Percentiles rank a stretch among this genome's conserved stretches.
These are phyloP conservation scores for Spencermartinsiella ligniputridi DNA, from an alignment of 1,139 yeast genomes.

Conservation along the genomic window DNA sequence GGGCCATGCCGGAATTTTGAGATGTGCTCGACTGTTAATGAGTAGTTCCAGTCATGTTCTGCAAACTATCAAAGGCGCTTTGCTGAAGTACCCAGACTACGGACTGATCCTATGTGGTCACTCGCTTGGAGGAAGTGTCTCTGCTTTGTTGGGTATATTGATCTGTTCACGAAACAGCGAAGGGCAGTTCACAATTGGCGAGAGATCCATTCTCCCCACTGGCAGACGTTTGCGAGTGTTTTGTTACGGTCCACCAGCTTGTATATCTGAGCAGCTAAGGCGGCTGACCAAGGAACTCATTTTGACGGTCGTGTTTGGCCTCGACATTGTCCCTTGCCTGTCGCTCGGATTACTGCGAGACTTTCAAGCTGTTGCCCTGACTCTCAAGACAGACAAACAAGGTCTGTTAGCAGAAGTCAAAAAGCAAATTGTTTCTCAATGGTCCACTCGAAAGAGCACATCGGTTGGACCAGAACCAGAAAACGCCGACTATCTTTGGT, in stretches of 20 bases:
- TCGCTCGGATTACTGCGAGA: constrained; percentile 34
- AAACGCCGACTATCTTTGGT: constrained; percentile 30
- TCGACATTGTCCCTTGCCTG: constrained; percentile 34
- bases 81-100: constrained; percentile 27
- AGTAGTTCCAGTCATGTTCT: constrained; percentile 26
- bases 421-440: constrained; percentile 28
- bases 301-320: constrained; percentile 34
- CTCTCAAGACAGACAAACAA: constrained; percentile 27
- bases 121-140: constrained; percentile 37
- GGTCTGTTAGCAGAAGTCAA: constrained; percentile 28
- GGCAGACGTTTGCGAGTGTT: constrained; percentile 32
- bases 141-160: constrained; percentile 32
- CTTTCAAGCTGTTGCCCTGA: constrained; percentile 31
- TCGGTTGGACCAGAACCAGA: constrained; percentile 24
- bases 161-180: constrained; percentile 22
- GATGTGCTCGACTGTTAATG: constrained; percentile 29
- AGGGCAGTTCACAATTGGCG: constrained; percentile 19
- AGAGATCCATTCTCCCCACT: constrained; percentile 23
- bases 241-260: constrained; percentile 36
- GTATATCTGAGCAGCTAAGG: constrained; percentile 29
- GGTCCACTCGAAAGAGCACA: constrained; percentile 27
- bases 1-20: constrained; percentile 36
- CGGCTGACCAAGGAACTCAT: constrained; percentile 26
- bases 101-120: constrained; percentile 36
- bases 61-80: constrained; percentile 26